phyloP scores from a whole-genome alignment of 345 rosid genomes.

The Heritiera littoralis region DNA sequence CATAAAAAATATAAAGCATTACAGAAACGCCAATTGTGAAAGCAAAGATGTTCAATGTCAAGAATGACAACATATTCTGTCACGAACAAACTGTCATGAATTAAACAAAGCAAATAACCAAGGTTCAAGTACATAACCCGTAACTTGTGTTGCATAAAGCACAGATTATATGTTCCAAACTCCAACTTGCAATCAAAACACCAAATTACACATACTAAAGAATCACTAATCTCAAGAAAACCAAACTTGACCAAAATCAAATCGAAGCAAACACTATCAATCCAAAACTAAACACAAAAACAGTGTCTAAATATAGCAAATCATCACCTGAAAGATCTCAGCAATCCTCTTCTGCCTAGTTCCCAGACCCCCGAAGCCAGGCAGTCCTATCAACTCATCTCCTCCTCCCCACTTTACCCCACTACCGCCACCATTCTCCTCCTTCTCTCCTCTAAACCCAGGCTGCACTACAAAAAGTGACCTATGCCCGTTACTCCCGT shows the following conservation, averaged over 20 bases:
- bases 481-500: conserved; percentile 36
- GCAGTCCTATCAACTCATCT: conserved; percentile 83
- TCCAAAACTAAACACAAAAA: neutral
- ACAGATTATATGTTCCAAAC: neutral
- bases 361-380: conserved; percentile 63
- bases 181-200: neutral
- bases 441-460: conserved; percentile 58
- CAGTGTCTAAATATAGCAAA: conserved; percentile 8
- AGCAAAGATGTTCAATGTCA: neutral
- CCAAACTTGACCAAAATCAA: conserved; percentile 18
- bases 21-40: conserved; percentile 3
- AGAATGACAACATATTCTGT: neutral
- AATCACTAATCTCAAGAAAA: conserved; percentile 5
- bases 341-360: conserved; percentile 76
- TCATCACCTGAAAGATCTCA: conserved; percentile 83
- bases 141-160: neutral
- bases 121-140: neutral
- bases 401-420: conserved; percentile 81
- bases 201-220: neutral
- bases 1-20: neutral
- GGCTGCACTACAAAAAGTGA: conserved; percentile 74
- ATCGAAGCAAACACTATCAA: neutral
- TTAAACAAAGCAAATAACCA: neutral
- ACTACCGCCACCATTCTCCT: conserved; percentile 42
- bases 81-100: neutral